Base-by-base conservation (phyloP, 179 eudicot species). In the Pouteria campechiana region DNA sequence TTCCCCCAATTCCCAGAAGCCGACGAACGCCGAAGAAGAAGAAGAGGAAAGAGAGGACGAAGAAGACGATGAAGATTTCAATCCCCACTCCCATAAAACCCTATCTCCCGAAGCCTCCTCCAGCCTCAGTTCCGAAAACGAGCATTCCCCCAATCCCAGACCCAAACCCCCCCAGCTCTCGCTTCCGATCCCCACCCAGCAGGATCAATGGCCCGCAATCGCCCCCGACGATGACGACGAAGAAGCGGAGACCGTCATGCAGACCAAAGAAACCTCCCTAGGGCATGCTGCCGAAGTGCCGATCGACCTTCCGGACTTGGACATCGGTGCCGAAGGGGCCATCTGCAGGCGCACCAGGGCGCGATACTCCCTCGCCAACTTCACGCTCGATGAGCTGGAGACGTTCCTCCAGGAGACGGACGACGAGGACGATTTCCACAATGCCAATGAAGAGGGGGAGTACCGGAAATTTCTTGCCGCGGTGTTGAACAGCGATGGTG, bases 391-490 rank as follows among this genome's bases (percentile, higher is more conserved):
- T 73, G 95, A 90, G 54, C 76, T 90, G 43, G 98, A 90, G 75
- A 79, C 84, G 14, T 90, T 90, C 69, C 81, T 90, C 51, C 98
- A 90, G 75, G 98, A 86, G 70, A 76, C 92, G 5, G 98, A 90
- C 57, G 98, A 82, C 18, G 97, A 89, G 5, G 88, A 82, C 44
- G 96, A 86, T 58, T 58, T 79, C 58, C 97, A 67, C 60, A 82
- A 90, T 67, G 73, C 79, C 44, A 84, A 86, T 50, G 98, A 90
- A 48, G 98, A 86, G 65, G 94, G 72, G 58, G 98, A 86, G 69
- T 90, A 90, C 48, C 81, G 72, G 64, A 90, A 90, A 52, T 90
- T 90, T 70, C 96, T 90, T 62, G 72, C 96, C 5, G 87, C 96
- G 48, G 98, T 90, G 56, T 65, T 90, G 59, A 73, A 66, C 41